These are phyloP conservation scores for Sarocladium oryzae DNA, from an alignment of 2,329 filamentous ascomycete species.

Conservation along the genomic window DNA sequence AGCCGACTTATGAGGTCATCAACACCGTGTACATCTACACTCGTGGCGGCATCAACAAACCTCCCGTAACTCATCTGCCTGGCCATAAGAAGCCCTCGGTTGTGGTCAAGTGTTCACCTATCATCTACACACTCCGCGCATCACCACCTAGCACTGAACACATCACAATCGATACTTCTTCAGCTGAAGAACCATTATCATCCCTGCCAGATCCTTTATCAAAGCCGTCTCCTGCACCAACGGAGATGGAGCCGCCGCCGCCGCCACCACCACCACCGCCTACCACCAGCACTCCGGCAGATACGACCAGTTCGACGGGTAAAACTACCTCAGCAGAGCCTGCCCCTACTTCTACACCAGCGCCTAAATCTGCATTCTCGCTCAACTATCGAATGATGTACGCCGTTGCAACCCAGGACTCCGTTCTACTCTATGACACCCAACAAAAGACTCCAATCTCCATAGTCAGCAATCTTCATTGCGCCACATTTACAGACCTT, in stretches of 20 bases:
- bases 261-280: conserved; percentile 49
- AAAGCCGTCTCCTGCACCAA: conserved; percentile 48
- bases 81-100: conserved; percentile 98
- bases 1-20: conserved; percentile 75
- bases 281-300: conserved; percentile 14
- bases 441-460: conserved; percentile 92
- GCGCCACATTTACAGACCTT: conserved; percentile 93
- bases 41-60: conserved; percentile 90
- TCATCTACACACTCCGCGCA: conserved; percentile 77
- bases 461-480: conserved; percentile 93
- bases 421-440: conserved; percentile 91
- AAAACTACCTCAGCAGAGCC: conserved; percentile 31
- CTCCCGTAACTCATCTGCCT: conserved; percentile 87
- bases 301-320: conserved; percentile 10
- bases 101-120: conserved; percentile 86
- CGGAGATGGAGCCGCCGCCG: conserved; percentile 79
- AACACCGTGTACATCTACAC: conserved; percentile 99
- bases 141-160: conserved; percentile 65
- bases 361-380: conserved; percentile 67
- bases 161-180: conserved; percentile 92
- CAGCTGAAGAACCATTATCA: conserved; percentile 74
- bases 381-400: conserved; percentile 93
- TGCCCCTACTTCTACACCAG: conserved; percentile 43
- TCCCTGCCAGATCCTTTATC: conserved; percentile 73
- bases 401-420: conserved; percentile 93